Evolutionary conservation across 768 basidiomycete genomes (phyloP), one percentile per base, ranked within the genome.

Genomic region (Termitomyces sp.): DNA sequence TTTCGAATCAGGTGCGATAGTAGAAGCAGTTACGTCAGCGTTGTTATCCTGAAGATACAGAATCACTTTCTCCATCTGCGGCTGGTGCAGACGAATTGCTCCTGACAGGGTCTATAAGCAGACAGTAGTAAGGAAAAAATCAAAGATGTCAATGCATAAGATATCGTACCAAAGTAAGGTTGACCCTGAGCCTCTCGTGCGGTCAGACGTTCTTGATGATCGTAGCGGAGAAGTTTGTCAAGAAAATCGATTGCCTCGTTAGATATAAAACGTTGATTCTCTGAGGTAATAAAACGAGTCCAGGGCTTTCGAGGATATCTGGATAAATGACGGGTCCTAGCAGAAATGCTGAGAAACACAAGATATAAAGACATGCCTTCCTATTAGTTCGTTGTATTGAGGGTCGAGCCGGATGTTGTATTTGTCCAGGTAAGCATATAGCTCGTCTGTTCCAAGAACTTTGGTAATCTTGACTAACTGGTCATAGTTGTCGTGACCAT

Each of bases 401-500:
- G 92, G 82, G 70, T 97, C 95, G 49, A 98, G 85, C 47, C 92
- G 90, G 60, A 98, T 97, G 69, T 90, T 89, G 76, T 98, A 98
- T 76, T 93, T 93, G 73, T 95, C 92, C 61, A 93, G 84, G 72
- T 98, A 98, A 45, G 85, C 78, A 70, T 92, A 96, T 37, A 98
- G 75, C 67, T 96, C 96, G 64, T 98, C 96, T 5, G 96, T 98
- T 47, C 96, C 96, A 60, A 98, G 80, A 52, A 98, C 95, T 77
- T 98, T 98, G 56, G 94, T 88, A 63, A 98, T 98, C 77, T 97
- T 98, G 69, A 96, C 95, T 59, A 98, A 78, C 70, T 98, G 96
- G 75, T 98, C 96, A 68, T 96, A 96, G 74, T 98, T 98, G 74
- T 98, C 95, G 69, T 97, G 95, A 16, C 96, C 96, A 68, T 98